Base-by-base conservation (phyloP, 2,329 filamentous ascomycete genomes). In the Ceratocystis huliohia region DNA sequence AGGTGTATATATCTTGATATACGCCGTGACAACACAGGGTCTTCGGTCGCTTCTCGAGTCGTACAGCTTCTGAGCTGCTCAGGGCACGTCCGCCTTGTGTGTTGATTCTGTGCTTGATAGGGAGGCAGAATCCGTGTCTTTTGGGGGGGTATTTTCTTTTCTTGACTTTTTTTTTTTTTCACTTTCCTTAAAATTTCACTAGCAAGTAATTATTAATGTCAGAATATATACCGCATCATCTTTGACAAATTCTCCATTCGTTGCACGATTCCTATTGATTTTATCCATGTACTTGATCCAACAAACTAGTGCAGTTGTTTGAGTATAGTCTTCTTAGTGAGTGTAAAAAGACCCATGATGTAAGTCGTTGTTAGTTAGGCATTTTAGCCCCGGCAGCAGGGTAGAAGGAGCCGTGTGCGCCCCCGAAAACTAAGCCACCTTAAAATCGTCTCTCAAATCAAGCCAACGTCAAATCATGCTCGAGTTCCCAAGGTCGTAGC, bases 151-250 rank as follows among this genome's bases (percentile, higher is more conserved):
- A 25, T 53, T 10, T 10, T 53, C 20, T 22, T 22, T 61, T 30
- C 10, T 3, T 48, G 5, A n/a, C n/a, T 33, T 33, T 5, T 33
- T 37, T 5, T 17, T 33, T n/a, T 44, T 17, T 37, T 33, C 25
- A 63, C 61, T 46, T 22, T 63, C 61, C 61, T 63, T 63, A 44
- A 63, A 30, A 63, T 48, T 17, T 63, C 17, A 30, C 45, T n/a
- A 48, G 61, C 22, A 63, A 13, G 59, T 63, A 63, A 63, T 63
- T 10, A 59, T 59, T 59, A 59, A 59, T 59, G 7, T 15, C 30
- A 20, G 30, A 37, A 63, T 63, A 30, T 63, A 63, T n/a, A 28
- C 46, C 44, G 20, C 37, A 13, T 41, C 33, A 63, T n/a, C 25
- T 20, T 20, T n/a, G 10, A 63, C 37, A 56, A 4, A 17, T 5